Evolutionary conservation across 148 eudicot genomes (phyloP).

Genomic region (Fagopyrum esculentum): DNA sequence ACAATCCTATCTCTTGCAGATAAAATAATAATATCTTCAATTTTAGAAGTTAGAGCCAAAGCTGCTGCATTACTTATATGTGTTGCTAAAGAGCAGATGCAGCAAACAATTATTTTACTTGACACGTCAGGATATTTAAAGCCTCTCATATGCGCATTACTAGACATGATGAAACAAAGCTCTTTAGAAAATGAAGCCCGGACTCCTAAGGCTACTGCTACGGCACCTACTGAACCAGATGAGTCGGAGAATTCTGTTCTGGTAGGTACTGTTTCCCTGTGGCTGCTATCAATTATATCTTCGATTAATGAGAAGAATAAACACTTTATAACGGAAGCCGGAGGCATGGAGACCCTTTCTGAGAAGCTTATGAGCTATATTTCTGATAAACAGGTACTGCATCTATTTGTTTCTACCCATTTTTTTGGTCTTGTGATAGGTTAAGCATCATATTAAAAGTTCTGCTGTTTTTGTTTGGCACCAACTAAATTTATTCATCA

Average conservation of each 20-base stretch:
- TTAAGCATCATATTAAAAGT: neutral
- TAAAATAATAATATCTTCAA: conserved; percentile 51
- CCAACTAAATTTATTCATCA: too few species aligned
- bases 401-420: neutral
- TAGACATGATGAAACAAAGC: conserved; percentile 50
- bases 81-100: conserved; percentile 52
- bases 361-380: conserved; percentile 55
- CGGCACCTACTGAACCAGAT: conserved; percentile 48
- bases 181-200: conserved; percentile 51
- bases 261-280: conserved; percentile 65
- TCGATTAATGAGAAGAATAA: conserved; percentile 47
- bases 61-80: conserved; percentile 59
- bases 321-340: conserved; percentile 58
- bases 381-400: conserved; percentile 52
- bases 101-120: conserved; percentile 41
- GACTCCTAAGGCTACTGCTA: conserved; percentile 43
- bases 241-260: conserved; percentile 46
- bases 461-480: neutral
- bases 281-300: conserved; percentile 69
- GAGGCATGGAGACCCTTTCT: conserved; percentile 59
- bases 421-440: neutral
- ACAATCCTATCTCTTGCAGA: conserved; percentile 48
- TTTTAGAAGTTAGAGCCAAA: conserved; percentile 67
- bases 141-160: conserved; percentile 43
- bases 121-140: conserved; percentile 49